Percentiles rank a stretch among this genome's conserved stretches.
Conservation (phyloP, 2,329 filamentous ascomycete species). For the Venturia asperata region DNA sequence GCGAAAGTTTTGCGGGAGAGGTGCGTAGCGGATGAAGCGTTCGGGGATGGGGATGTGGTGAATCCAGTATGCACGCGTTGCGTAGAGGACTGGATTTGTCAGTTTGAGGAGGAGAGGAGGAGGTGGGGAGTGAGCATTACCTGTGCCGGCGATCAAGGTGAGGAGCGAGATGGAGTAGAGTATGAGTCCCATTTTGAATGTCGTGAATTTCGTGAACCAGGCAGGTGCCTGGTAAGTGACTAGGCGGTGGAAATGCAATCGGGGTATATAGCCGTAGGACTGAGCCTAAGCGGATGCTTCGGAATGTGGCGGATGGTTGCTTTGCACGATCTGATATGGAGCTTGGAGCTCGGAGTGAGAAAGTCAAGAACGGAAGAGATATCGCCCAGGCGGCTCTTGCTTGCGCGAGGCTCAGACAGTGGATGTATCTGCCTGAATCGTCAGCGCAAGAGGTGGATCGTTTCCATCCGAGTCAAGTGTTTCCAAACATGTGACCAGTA, state of each 20-base stretch:
- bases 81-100: conserved; percentile 50
- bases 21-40: conserved; percentile 59
- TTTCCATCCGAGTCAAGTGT: background rate
- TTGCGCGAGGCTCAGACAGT: background rate
- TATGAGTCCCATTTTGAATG: conserved; percentile 22
- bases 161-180: conserved; percentile 69
- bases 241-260: background rate
- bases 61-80: conserved; percentile 74
- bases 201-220: background rate
- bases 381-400: background rate
- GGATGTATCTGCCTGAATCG: background rate
- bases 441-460: background rate
- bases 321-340: background rate
- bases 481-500: background rate
- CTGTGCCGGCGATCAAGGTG: conserved; percentile 63
- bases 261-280: conserved; percentile 23
- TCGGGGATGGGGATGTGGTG: conserved; percentile 54
- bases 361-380: background rate
- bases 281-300: background rate
- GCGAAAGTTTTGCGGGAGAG: conserved; percentile 68
- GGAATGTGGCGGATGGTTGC: background rate
- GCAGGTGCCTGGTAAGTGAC: background rate
- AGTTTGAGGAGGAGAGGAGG: conserved; percentile 21
- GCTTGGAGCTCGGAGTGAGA: background rate
- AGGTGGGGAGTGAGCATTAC: conserved; percentile 38